phyloP scores from a whole-genome alignment of 2,329 filamentous ascomycete species.

The Colletotrichum filicis region DNA sequence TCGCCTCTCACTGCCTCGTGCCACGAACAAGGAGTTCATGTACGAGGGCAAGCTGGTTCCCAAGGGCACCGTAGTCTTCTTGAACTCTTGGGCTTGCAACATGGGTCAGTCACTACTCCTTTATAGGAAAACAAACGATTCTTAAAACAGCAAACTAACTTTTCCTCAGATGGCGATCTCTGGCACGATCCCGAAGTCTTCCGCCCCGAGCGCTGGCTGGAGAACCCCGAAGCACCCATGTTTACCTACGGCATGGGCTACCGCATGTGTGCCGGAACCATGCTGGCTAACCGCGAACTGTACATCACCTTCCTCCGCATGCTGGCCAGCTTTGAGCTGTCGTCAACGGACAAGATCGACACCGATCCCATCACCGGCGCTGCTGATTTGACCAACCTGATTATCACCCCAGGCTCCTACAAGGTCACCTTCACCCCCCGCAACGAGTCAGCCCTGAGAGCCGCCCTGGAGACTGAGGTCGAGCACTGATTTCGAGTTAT shows the following conservation, averaged over 20 bases:
- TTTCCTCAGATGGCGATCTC: slow-evolving; percentile 60
- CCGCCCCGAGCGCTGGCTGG: slow-evolving; percentile 58
- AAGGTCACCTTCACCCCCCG: slow-evolving; percentile 21
- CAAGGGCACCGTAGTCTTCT: slow-evolving; percentile 60
- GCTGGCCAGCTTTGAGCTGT: slow-evolving; percentile 60
- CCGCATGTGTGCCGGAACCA: slow-evolving; percentile 64
- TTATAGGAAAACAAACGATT: slow-evolving; percentile 64
- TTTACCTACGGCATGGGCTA: slow-evolving; percentile 65
- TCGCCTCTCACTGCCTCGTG: slow-evolving; percentile 71
- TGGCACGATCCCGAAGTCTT: slow-evolving; percentile 75
- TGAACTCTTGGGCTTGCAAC: slow-evolving; percentile 45
- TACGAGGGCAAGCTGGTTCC: slow-evolving; percentile 47
- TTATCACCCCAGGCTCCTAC: slow-evolving; percentile 11
- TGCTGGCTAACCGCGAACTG: slow-evolving; percentile 64
- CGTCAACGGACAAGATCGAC: slow-evolving; percentile 39
- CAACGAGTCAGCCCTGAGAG: slow-evolving; percentile 7
- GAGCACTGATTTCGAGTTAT: not conserved
- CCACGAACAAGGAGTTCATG: slow-evolving; percentile 44
- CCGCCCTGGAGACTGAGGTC: not conserved
- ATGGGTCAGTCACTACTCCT: slow-evolving; percentile 40
- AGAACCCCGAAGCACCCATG: slow-evolving; percentile 53
- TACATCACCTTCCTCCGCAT: slow-evolving; percentile 63
- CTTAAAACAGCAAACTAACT: not conserved
- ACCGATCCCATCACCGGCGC: slow-evolving; percentile 21
- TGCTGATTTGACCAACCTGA: slow-evolving; percentile 24